A percentile compares a stretch with the other conserved stretches of the same genome.
phyloP scores from a whole-genome alignment of 139 green algal species.

The Ulvella scutata region DNA sequence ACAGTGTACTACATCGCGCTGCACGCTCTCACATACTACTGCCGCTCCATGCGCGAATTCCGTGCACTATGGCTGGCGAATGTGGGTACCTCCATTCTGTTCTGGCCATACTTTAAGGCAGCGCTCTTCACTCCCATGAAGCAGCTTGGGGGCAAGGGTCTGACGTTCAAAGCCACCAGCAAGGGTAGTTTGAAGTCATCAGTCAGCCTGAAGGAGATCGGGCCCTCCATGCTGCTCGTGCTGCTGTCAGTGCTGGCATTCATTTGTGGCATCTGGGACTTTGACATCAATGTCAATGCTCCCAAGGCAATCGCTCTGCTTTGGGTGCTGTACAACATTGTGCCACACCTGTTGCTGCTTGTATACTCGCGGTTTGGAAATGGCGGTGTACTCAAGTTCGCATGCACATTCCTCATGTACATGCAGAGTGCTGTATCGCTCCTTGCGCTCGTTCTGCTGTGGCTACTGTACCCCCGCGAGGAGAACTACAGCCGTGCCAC shows the following conservation, averaged over 20 bases:
- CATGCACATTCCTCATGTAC: neutral
- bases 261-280: neutral
- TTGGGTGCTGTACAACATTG: neutral
- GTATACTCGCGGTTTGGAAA: neutral
- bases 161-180: neutral
- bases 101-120: neutral
- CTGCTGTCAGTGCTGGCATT: neutral
- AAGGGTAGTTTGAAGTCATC: neutral
- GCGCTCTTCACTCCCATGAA: neutral
- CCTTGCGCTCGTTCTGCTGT: neutral
- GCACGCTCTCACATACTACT: neutral
- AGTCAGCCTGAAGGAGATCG: neutral
- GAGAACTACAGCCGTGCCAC: neutral
- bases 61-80: neutral
- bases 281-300: neutral
- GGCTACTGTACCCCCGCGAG: neutral
- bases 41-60: constrained; percentile 2
- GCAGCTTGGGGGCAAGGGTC: neutral
- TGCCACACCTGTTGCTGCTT: neutral
- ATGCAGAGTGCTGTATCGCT: neutral
- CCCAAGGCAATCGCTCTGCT: neutral
- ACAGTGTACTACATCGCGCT: constrained; percentile 12
- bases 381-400: neutral
- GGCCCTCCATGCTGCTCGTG: neutral
- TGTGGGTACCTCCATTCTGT: neutral